phyloP scores from a whole-genome alignment of 495 filamentous ascomycete species.

The Podospora didyma region DNA sequence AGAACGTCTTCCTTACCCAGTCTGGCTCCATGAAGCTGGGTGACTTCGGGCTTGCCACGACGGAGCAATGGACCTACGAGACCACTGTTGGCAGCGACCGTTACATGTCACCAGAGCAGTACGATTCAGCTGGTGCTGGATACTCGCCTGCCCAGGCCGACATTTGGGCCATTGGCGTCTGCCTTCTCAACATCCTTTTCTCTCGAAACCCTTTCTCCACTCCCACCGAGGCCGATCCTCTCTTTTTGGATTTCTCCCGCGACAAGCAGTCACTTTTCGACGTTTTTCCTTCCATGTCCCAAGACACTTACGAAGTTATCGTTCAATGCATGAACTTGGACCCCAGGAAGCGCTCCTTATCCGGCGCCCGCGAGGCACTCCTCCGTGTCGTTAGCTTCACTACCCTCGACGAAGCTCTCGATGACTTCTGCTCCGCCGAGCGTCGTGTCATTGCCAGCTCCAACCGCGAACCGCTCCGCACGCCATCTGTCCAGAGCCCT shows the following conservation, averaged over 20 bases:
- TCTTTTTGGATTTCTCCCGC: conserved; percentile 87
- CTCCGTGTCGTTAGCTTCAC: conserved; percentile 84
- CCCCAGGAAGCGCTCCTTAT: conserved; percentile 80
- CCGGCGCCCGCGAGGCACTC: conserved; percentile 69
- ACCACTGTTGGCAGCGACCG: conserved; percentile 92
- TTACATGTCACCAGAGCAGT: conserved; percentile 99
- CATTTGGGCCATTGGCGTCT: conserved; percentile 95
- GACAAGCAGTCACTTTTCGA: conserved; percentile 96
- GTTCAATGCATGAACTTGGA: conserved; percentile 83
- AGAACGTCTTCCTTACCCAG: conserved; percentile 93
- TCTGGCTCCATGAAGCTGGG: conserved; percentile 90
- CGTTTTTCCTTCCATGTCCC: conserved; percentile 97
- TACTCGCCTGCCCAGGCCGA: conserved; percentile 94
- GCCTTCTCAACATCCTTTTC: conserved; percentile 92
- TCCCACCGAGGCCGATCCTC: conserved; percentile 77
- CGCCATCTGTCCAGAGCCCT: conserved; percentile 89
- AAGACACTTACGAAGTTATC: conserved; percentile 93
- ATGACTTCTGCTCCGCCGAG: conserved; percentile 90
- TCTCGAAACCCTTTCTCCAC: conserved; percentile 90
- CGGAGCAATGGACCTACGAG: conserved; percentile 82
- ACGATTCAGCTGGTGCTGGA: conserved; percentile 75
- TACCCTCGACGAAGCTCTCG: conserved; percentile 75
- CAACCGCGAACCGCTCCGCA: conserved; percentile 92
- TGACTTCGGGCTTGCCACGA: conserved; percentile 90
- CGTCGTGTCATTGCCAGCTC: conserved; percentile 68